Evolutionary conservation across 176 grass and related monocot genomes (phyloP), one percentile per base, ranked within the genome.

Genomic region (Phoenix dactylifera): DNA sequence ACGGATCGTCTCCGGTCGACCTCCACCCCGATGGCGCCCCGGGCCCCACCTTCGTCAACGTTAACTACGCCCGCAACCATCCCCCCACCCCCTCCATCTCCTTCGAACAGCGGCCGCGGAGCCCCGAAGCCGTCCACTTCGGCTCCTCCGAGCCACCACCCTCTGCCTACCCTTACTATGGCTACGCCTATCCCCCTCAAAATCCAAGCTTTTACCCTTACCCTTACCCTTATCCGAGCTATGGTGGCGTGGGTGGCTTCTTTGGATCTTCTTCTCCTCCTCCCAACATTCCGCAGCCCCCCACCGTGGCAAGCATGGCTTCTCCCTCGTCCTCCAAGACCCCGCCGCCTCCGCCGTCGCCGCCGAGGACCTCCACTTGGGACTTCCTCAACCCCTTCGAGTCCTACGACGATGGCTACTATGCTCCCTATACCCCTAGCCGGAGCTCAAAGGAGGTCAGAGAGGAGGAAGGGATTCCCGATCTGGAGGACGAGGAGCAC

Each of bases 401-500:
- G 28, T 76, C 82, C 1, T 98, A 81, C 25, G 84, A 44, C 35
- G 35, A 88, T 61, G 86, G 72, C 77, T 93, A 93, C 65, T 89
- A 89, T 15, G 67, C 73, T 22, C 62, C 68, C 24, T 86, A 89
- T 77, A 79, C 85, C 50, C 74, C 88, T 12, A 44, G 35, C 35
- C 35, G 18, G 15, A 98, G 85, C 70, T 98, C 68, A 4, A 93
- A 83, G 64, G 88, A 93, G 26, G 76, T 98, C 44, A 83, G 94
- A 0, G 94, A 98, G 70, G 94, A 92, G 72, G 94, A 98, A 72
- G 94, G 94, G 18, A 98, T 98, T 26, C 94, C 94, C 15, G 94
- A 98, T 59, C 78, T 98, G 70, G 94, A 97, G 76, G 86, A 90
- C 3, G 93, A 97, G 50, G 77, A 86, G 50, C 83, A 58, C 48